A percentile compares a stretch with the other conserved stretches of the same genome.
Evolutionary conservation across 768 basidiomycete species (phyloP).

Genomic region (Mycena capillaripes): DNA sequence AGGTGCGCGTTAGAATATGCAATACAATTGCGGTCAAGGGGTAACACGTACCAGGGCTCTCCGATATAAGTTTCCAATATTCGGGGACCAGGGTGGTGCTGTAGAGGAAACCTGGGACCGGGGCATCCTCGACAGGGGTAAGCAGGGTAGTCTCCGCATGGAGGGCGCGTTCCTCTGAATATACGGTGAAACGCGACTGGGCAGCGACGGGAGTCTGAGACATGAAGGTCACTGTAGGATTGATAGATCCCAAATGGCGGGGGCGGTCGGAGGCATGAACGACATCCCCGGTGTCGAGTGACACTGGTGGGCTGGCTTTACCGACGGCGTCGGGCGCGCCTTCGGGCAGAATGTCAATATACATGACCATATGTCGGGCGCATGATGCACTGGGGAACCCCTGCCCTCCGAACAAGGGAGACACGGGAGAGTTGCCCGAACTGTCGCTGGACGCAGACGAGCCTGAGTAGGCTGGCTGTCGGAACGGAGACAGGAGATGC

Average conservation of each 20-base stretch:
- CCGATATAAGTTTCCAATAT: constrained; percentile 74
- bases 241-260: constrained; percentile 70
- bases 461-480: constrained; percentile 42
- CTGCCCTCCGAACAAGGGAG: constrained; percentile 33
- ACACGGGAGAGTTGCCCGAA: constrained; percentile 30
- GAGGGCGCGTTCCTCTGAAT: constrained; percentile 60
- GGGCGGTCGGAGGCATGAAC: constrained; percentile 59
- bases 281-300: constrained; percentile 40
- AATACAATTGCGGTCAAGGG: neutral
- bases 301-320: constrained; percentile 22
- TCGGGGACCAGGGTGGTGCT: constrained; percentile 72
- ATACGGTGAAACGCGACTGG: constrained; percentile 69
- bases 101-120: constrained; percentile 62
- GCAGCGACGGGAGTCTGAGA: constrained; percentile 64
- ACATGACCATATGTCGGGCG: constrained; percentile 54
- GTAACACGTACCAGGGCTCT: constrained; percentile 66
- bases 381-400: constrained; percentile 23
- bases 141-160: constrained; percentile 65
- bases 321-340: constrained; percentile 30
- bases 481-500: constrained; percentile 59
- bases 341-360: constrained; percentile 61
- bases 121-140: constrained; percentile 40
- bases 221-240: constrained; percentile 77
- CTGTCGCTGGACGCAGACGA: constrained; percentile 35
- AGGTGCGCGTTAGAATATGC: neutral